Base-by-base conservation (phyloP, 2,329 filamentous ascomycete species). In the Trichoderma atroviride region DNA sequence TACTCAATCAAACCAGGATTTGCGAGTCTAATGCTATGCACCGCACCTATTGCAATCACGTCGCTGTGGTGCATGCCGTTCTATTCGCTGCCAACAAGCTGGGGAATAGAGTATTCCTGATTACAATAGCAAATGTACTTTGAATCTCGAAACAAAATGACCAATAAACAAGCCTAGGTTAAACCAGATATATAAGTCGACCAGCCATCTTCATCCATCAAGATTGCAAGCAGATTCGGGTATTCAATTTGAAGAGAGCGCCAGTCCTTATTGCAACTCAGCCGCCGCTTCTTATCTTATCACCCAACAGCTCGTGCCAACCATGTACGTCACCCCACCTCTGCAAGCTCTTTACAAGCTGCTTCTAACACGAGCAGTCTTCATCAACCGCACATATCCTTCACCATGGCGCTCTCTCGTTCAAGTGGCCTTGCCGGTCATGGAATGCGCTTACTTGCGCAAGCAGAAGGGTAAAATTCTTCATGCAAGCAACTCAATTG, bases 371-470 rank as follows among this genome's bases (percentile, higher is more conserved):
- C 47, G 10, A 22, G 19, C 47, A 14, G 4, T 11, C 35, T 13
- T 37, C 52, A 43, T 19, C 35, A 29, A 4, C 65, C 31, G 16
- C 60, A 37, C 22, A 52, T 29, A 33, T 5, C 5, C 33, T 16
- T 31, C 40, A 10, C n/a, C 40, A 67, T 71, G 70, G 57, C 68
- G 5, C 47, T 57, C 24, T 33, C 58, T 40, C 70, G 59, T 29
- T 37, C 53, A n/a, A 29, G 61, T 9, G 55, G 52, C 16, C 62
- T 74, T 53, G 69, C 71, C 13, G 71, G 69, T 68, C 72, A 65
- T 56, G 73, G 73, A 7, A 24, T 76, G 56, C 74, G 74, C 53
- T 70, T 76, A 13, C 24, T 76, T 31, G 73, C 72, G 33, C 72
- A 74, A 40, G 61, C 68, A 29, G 74, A 78, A 72, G 63, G 70